Percentiles rank a stretch among this genome's conserved stretches.
These are phyloP conservation scores for Ulmus americana DNA, from an alignment of 331 rosid species.

Conservation along the genomic window DNA sequence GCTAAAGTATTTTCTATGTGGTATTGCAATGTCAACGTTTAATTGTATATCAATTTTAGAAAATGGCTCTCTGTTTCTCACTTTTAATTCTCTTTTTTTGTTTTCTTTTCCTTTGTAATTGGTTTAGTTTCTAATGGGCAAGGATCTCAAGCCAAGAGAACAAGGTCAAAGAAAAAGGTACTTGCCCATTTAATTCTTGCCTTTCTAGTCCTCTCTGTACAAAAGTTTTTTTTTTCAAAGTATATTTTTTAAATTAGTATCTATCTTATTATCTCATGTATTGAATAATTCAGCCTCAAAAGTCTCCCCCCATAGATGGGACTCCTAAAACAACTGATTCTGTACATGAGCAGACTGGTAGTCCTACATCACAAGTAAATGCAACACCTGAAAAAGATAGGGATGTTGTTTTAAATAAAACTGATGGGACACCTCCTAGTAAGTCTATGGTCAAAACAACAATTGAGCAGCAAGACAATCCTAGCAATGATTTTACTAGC, in stretches of 20 bases:
- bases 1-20: background rate
- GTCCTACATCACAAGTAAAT: slow-evolving; percentile 29
- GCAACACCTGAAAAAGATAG: slow-evolving; percentile 35
- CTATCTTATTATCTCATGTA: slow-evolving; percentile 8
- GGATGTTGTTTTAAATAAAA: slow-evolving; percentile 33
- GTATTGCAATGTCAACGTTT: background rate
- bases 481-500: slow-evolving; percentile 30
- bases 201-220: background rate
- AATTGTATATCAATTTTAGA: slow-evolving; percentile 11
- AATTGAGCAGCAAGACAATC: slow-evolving; percentile 31
- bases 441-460: slow-evolving; percentile 31
- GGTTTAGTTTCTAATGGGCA: slow-evolving; percentile 69
- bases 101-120: slow-evolving; percentile 6
- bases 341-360: slow-evolving; percentile 37
- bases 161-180: slow-evolving; percentile 67
- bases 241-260: background rate
- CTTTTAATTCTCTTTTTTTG: slow-evolving; percentile 19
- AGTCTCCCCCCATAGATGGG: slow-evolving; percentile 27
- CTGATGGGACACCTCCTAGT: slow-evolving; percentile 32
- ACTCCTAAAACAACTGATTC: slow-evolving; percentile 30
- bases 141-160: slow-evolving; percentile 69
- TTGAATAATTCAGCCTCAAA: slow-evolving; percentile 44
- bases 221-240: background rate
- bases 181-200: slow-evolving; percentile 17
- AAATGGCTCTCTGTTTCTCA: slow-evolving; percentile 22